Evolutionary conservation across 2,329 filamentous ascomycete genomes (phyloP).

Genomic region (Chrysosporium keratinophilum): DNA sequence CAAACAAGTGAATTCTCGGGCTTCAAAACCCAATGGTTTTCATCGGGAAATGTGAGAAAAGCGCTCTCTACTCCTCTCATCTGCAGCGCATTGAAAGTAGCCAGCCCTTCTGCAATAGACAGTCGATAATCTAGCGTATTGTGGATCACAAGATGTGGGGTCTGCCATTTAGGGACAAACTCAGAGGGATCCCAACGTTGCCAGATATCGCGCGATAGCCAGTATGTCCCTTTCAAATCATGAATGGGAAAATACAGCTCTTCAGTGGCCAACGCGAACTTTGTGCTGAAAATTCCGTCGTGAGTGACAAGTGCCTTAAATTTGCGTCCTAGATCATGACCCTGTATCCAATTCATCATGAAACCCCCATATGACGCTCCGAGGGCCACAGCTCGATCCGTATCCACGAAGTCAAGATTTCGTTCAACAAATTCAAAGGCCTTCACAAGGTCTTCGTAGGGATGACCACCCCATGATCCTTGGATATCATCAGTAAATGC

Average conservation of each 20-base stretch:
- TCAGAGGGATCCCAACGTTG: conserved; percentile 48
- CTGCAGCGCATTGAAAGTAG: conserved; percentile 79
- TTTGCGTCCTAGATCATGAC: conserved; percentile 44
- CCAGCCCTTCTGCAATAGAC: conserved; percentile 71
- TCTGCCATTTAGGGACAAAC: conserved; percentile 60
- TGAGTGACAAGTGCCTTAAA: conserved; percentile 51
- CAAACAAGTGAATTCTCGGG: conserved; percentile 84
- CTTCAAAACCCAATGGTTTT: conserved; percentile 77
- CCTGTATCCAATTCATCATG: conserved; percentile 51
- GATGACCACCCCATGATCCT: conserved; percentile 44
- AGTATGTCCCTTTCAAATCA: conserved; percentile 43
- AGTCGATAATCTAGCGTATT: conserved; percentile 83
- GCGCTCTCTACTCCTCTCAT: conserved; percentile 62
- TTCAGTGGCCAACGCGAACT: conserved; percentile 38
- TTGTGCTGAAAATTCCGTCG: conserved; percentile 41
- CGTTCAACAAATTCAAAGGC: conserved; percentile 44
- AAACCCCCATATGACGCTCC: conserved; percentile 51
- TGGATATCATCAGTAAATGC: conserved; percentile 44
- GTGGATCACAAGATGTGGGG: conserved; percentile 82
- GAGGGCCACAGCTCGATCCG: conserved; percentile 42
- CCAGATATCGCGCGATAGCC: conserved; percentile 44
- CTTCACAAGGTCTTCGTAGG: conserved; percentile 47
- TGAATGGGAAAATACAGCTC: conserved; percentile 48
- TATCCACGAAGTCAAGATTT: conserved; percentile 45
- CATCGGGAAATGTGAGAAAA: conserved; percentile 70